These are phyloP conservation scores for Curvularia sp. DNA, from an alignment of 2,329 filamentous ascomycete species.

Conservation along the genomic window DNA sequence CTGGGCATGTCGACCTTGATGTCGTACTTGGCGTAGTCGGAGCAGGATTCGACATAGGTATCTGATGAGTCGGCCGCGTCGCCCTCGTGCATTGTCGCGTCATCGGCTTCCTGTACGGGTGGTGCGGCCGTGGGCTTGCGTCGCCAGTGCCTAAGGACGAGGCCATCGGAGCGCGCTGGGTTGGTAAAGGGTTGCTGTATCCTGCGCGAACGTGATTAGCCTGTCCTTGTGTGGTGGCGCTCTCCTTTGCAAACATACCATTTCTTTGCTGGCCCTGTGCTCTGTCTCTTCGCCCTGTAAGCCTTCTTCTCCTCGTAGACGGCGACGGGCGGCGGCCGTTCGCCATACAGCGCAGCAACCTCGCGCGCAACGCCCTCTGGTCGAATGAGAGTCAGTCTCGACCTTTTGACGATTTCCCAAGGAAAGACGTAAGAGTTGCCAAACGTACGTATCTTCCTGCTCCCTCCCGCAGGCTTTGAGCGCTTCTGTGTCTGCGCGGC, in stretches of 20 bases:
- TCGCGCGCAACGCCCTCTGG: slow-evolving; percentile 51
- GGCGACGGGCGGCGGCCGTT: slow-evolving; percentile 51
- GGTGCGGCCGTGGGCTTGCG: slow-evolving; percentile 58
- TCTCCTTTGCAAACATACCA: slow-evolving; percentile 32
- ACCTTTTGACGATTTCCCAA: slow-evolving; percentile 29
- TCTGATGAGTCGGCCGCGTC: slow-evolving; percentile 49
- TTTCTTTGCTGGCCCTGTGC: slow-evolving; percentile 49
- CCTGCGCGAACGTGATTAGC: slow-evolving; percentile 33
- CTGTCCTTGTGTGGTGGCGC: neutral
- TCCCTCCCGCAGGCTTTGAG: slow-evolving; percentile 65
- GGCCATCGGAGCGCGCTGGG: slow-evolving; percentile 73
- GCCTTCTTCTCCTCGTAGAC: slow-evolving; percentile 51
- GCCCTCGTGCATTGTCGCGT: slow-evolving; percentile 41
- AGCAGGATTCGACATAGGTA: slow-evolving; percentile 55
- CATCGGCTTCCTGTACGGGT: slow-evolving; percentile 40
- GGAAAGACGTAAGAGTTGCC: slow-evolving; percentile 21
- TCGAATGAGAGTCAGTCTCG: slow-evolving; percentile 31
- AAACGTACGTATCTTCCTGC: slow-evolving; percentile 62
- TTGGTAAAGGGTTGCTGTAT: slow-evolving; percentile 70
- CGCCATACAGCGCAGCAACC: slow-evolving; percentile 51
- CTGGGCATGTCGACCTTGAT: slow-evolving; percentile 77
- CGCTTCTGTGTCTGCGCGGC: slow-evolving; percentile 69
- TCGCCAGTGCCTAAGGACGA: slow-evolving; percentile 83
- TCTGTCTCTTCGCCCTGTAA: slow-evolving; percentile 50
- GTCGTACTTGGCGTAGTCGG: slow-evolving; percentile 84